Base-by-base conservation (phyloP, 805 yeast species). In the Debaryomyces hansenii region DNA sequence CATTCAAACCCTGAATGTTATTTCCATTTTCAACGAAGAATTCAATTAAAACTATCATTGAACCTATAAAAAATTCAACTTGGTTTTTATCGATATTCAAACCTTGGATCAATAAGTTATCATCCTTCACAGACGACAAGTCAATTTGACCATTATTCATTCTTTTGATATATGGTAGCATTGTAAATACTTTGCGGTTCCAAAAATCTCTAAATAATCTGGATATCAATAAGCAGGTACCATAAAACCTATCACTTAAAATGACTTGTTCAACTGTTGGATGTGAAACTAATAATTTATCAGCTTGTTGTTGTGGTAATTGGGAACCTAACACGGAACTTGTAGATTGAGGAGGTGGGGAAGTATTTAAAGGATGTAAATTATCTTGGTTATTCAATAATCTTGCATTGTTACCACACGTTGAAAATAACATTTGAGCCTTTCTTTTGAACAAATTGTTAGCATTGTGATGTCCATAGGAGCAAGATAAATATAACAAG, bases 201-300 rank as follows among this genome's bases (percentile, higher is more conserved):
- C 99, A 94, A 40, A 83, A 74, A 15, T 83, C 84, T 52, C 95
- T 78, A 51, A 92, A 81, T 14, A 91, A 65, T 54, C 98, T 79
- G 0, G 96, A 78, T 28, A 90, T 72, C 48, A 90, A 78, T 20
- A 90, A 75, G 11, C 92, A 84, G 14, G 89, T 80, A 40, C 97
- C 98, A 62, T 89, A 91, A 57, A 91, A 90, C 54, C 97, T 75
- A 55, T 96, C 96, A 66, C 96, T 88, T 49, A 94, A 76, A 27
- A 87, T 82, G n/a, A 92, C 96, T 62, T 84, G 85, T 52, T 84
- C 87, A 41, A 85, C 75, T 32, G 79, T 58, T 41, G 57, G 78
- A 62, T 54, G 77, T 50, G 55, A 53, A 5, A 62, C 66, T 43
- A 55, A 32, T 42, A 57, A 33, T 46, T 51, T 34, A 39, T 55